Evolutionary conservation across 495 filamentous ascomycete genomes (phyloP).

Genomic region (Beverwykella pulmonaria): DNA sequence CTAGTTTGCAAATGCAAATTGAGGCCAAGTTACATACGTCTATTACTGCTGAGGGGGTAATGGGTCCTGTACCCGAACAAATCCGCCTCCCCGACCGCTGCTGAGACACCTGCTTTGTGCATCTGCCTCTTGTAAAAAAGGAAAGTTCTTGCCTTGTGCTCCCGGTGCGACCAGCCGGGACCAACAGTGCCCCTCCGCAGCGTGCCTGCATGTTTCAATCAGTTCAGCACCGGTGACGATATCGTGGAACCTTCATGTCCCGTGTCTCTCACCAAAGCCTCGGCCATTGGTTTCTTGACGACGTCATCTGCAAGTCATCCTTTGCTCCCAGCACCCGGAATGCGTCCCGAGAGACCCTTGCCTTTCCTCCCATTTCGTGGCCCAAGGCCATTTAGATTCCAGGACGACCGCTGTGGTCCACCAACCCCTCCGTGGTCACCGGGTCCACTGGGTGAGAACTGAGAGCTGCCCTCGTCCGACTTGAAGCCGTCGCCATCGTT

Average conservation of each 20-base stretch:
- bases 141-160: conserved; percentile 31
- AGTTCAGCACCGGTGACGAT: conserved; percentile 31
- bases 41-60: conserved; percentile 1
- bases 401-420: conserved; percentile 15
- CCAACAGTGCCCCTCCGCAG: conserved; percentile 12
- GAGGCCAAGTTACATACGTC: conserved; percentile 39
- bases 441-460: conserved; percentile 30
- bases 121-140: too few species aligned
- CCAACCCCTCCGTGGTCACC: conserved; percentile 9
- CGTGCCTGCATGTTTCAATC: conserved; percentile 36
- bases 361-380: conserved; percentile 31
- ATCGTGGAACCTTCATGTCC: conserved; percentile 29
- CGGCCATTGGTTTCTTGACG: conserved; percentile 26
- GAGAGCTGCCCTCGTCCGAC: conserved; percentile 42
- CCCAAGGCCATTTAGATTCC: conserved; percentile 23
- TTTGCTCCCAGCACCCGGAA: conserved; percentile 35
- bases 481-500: conserved; percentile 49
- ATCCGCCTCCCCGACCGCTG: conserved; percentile 29
- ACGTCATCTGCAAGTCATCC: conserved; percentile 37
- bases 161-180: conserved; percentile 16
- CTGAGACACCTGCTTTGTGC: conserved; percentile 22
- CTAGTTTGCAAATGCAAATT: conserved; percentile 33
- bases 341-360: conserved; percentile 34
- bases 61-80: conserved; percentile 31
- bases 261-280: conserved; percentile 23